Evolutionary conservation across 306 rosid species (phyloP).

Genomic region (Casuarina equisetifolia): DNA sequence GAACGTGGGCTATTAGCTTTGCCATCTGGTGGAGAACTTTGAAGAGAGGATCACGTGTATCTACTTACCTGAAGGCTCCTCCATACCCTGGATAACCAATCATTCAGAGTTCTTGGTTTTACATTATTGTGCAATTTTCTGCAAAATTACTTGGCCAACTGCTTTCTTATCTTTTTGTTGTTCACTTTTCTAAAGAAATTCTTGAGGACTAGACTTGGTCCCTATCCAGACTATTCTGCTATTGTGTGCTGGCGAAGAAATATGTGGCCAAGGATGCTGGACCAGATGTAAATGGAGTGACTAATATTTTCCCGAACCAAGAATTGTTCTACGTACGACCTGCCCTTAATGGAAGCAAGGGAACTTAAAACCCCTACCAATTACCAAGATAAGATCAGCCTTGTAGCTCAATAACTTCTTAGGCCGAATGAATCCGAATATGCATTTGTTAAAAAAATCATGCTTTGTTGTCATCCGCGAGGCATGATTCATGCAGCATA

Average conservation of each 20-base stretch:
- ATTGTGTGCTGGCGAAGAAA: neutral
- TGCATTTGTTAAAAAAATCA: no score
- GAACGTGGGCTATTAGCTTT: conserved; percentile 24
- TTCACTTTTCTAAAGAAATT: no score
- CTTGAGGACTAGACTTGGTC: no score
- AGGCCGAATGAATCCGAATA: no score
- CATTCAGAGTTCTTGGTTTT: neutral
- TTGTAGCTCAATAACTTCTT: no score
- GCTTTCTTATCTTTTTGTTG: neutral
- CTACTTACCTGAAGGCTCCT: neutral
- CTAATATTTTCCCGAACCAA: neutral
- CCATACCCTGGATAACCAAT: neutral
- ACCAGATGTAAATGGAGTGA: neutral
- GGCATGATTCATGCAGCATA: no score
- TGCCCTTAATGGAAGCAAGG: no score
- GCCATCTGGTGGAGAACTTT: conserved; percentile 21
- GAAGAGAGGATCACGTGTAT: neutral
- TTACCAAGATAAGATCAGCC: no score
- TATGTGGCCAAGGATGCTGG: neutral
- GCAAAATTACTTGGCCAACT: neutral
- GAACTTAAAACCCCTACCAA: no score
- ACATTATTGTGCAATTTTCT: neutral
- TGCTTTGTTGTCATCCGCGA: no score
- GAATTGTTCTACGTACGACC: no score
- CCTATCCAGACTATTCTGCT: neutral